Base-by-base conservation (phyloP, 257 asterid genomes). In the Datura wrightii region DNA sequence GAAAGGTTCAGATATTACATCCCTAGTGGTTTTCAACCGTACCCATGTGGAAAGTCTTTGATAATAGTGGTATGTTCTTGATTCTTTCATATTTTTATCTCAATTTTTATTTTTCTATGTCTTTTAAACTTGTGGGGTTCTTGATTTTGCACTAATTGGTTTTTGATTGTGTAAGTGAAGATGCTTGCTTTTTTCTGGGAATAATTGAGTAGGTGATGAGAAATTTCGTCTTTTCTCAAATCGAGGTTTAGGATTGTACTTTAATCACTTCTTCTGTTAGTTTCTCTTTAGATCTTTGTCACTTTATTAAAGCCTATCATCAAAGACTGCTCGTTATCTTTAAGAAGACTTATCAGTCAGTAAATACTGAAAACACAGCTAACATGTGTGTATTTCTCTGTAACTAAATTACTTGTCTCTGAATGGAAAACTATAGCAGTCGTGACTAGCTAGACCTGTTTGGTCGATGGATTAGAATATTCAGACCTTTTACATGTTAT, bases 41-140 rank as follows among this genome's bases (percentile, higher is more conserved):
- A 74, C 78, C 88, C 90, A 94, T 96, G 99, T 89, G 97, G 89
- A 79, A 93, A 86, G 90, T 96, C 87, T 67, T 92, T 59, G 92
- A 90, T 87, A 93, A 90, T 94, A 87, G 88, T 86, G 99, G 99
- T 96, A 93, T 71, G 91, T 10, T 24, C 31, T 87, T 79, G 34
- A 16, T 74, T 84, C 89, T 82, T 87, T 87, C 58, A 10, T 86
- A 70, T 58, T 58, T 18, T 46, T 50, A 52, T 46, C 9, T 72
- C 46, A 46, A 5, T 19, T 15, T 5, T 81, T 36, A 5, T 13
- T 5, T 36, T 34, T 65, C 5, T 36, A 10, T 1, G 5, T 37
- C 37, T 81, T 41, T 65, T 10, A 36, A 5, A 14, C 10, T 36
- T 36, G n/a, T 34, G 48, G 44, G 46, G 46, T 34, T 34, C 48